Percentiles rank a stretch among this genome's conserved stretches.
phyloP scores from a whole-genome alignment of 345 rosid genomes.

The Physaria fendleri region DNA sequence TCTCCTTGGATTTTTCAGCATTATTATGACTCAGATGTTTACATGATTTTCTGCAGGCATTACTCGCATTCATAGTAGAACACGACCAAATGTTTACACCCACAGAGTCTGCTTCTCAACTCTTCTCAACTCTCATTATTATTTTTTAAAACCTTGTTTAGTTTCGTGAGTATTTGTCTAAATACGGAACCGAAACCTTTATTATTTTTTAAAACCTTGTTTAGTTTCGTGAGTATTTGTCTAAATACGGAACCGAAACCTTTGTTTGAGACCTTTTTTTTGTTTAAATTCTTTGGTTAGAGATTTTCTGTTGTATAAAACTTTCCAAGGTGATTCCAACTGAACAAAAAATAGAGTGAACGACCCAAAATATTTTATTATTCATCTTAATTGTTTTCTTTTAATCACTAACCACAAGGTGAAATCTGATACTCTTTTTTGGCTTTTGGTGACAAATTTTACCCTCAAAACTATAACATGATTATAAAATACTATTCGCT shows the following conservation, averaged over 20 bases:
- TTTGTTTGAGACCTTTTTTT: conserved; percentile 12
- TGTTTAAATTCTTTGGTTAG: conserved; percentile 22
- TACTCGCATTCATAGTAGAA: conserved; percentile 77
- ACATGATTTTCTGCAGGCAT: conserved; percentile 47
- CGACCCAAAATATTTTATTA: neutral
- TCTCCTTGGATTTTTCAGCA: neutral
- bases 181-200: neutral
- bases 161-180: conserved; percentile 1
- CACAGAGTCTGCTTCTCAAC: conserved; percentile 48
- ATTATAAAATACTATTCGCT: neutral
- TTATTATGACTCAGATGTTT: neutral
- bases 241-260: neutral
- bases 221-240: neutral
- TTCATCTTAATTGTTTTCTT: neutral
- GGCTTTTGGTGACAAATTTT: neutral
- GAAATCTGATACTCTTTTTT: neutral
- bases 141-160: neutral
- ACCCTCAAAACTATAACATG: neutral
- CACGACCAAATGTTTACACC: conserved; percentile 59
- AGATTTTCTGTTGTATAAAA: conserved; percentile 14
- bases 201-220: neutral
- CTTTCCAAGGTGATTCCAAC: neutral
- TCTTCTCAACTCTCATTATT: no score
- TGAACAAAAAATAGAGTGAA: neutral
- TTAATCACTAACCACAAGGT: neutral